Evolutionary conservation across 2,329 filamentous ascomycete species (phyloP).

Genomic region (Aureobasidium pullulans): DNA sequence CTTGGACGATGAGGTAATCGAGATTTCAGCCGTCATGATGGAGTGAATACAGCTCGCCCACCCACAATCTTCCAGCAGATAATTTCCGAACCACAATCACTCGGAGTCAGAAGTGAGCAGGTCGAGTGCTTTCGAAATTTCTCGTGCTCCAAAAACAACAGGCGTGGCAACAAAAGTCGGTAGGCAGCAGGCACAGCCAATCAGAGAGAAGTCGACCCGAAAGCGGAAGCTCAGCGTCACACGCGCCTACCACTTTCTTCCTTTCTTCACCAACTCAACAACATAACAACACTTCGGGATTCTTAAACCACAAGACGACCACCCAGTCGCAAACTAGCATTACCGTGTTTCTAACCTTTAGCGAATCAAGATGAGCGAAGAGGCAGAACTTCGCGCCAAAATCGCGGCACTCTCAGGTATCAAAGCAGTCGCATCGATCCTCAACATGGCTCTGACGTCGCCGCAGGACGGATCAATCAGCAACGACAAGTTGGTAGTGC

Average conservation of each 20-base stretch:
- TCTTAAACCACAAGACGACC: not conserved
- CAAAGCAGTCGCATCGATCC: not conserved
- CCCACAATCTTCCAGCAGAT: no score
- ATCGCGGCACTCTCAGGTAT: constrained; percentile 17
- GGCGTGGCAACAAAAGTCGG: not conserved
- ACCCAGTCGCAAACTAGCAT: not conserved
- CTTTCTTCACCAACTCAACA: not conserved
- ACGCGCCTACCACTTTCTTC: not conserved
- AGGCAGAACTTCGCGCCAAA: constrained; percentile 17
- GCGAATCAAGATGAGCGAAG: constrained; percentile 15
- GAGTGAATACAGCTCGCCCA: no score
- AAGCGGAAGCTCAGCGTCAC: constrained; percentile 2
- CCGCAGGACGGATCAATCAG: constrained; percentile 16
- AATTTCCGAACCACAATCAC: no score
- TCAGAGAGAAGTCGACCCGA: not conserved
- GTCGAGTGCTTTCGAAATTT: no score
- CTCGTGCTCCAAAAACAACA: no score
- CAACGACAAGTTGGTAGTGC: constrained; percentile 13
- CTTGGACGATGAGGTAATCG: constrained; percentile 9
- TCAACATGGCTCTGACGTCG: not conserved
- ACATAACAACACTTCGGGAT: not conserved
- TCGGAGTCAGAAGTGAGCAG: no score
- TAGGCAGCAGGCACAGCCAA: not conserved
- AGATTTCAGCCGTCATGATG: not conserved
- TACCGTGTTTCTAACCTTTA: not conserved